Evolutionary conservation across 257 asterid genomes (phyloP), one percentile per base, ranked within the genome.

Genomic region (Rehmannia glutinosa): DNA sequence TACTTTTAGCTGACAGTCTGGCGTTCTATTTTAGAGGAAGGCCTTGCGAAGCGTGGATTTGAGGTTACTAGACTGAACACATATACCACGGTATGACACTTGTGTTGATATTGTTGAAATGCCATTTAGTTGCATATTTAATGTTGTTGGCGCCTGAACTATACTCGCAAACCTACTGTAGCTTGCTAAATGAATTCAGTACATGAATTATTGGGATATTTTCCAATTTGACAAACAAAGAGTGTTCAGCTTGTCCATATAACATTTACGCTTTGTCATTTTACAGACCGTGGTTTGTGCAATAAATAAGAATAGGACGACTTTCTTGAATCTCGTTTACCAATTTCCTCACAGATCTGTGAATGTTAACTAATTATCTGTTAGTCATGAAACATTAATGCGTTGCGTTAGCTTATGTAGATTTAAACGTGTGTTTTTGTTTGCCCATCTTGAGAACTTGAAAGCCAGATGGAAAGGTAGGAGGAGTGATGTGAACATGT

Each of bases 21-120:
- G 6, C n/a, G 65, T 39, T 32, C 69, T 68, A 45, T 80, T 75
- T 69, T 91, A 94, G 99, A 87, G 79, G 97, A 87, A 51, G 98
- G 95, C 74, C 97, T 94, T 46, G 70, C 78, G 0, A 82, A 65
- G 73, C 98, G 99, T 64, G 99, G 97, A 64, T 94, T 94, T 61
- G 87, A 83, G 74, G 98, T 94, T 71, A 82, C 84, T 73, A 82
- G 97, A 71, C 78, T 94, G 69, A 89, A 94, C 78, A 94, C 98
- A 4, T 94, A 94, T 81, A 87, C 97, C 50, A 94, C 98, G 91
- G 99, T 94, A 83, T 35, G 62, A 46, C 52, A 41, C 66, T 72
- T 64, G 41, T 45, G 17, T 45, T 12, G 19, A 28, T 24, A 16
- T 47, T 32, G 13, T 20, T 24, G 25, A 8, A 5, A 8, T 39